Percentiles rank a stretch among this genome's conserved stretches.
Evolutionary conservation across 352 stramenopile species (phyloP).

Genomic region (Pythium scleroteichum): DNA sequence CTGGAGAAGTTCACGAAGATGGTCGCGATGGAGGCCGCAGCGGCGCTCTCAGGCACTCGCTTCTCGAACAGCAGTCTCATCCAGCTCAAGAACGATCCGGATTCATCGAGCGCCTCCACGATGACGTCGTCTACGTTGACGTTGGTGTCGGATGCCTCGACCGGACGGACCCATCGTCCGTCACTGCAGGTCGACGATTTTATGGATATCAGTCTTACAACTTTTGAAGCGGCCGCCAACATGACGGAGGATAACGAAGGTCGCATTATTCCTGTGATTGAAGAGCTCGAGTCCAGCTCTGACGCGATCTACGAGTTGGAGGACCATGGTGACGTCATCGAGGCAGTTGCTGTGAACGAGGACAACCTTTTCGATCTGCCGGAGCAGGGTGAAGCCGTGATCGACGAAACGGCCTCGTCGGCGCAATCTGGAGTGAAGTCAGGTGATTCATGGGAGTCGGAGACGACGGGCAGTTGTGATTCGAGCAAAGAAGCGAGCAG

Average conservation of each 20-base stretch:
- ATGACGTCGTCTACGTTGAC: constrained; percentile 12
- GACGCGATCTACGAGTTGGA: constrained; percentile 1
- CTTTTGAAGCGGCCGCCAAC: background rate
- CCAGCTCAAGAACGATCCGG: constrained; percentile 39
- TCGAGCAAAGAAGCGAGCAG: constrained; percentile 9
- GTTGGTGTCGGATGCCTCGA: constrained; percentile 5
- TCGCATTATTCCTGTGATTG: constrained; percentile 21
- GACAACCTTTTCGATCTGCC: background rate
- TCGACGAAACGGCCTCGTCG: background rate
- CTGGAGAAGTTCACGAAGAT: constrained; percentile 72
- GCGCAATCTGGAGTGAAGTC: constrained; percentile 5
- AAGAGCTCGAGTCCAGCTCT: constrained; percentile 20
- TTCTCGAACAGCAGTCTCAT: constrained; percentile 22
- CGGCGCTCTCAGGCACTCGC: constrained; percentile 11
- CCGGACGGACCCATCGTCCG: background rate
- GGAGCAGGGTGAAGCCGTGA: background rate
- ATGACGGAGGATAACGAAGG: constrained; percentile 26
- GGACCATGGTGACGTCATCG: constrained; percentile 1
- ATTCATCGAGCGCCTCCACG: constrained; percentile 18
- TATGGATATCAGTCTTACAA: background rate
- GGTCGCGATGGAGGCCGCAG: constrained; percentile 17
- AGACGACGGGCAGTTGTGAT: constrained; percentile 2
- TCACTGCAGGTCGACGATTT: constrained; percentile 15
- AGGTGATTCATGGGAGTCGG: constrained; percentile 7
- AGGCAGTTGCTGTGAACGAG: background rate